Evolutionary conservation across 352 stramenopile genomes (phyloP).

Genomic region (Pythium apleroticum): DNA sequence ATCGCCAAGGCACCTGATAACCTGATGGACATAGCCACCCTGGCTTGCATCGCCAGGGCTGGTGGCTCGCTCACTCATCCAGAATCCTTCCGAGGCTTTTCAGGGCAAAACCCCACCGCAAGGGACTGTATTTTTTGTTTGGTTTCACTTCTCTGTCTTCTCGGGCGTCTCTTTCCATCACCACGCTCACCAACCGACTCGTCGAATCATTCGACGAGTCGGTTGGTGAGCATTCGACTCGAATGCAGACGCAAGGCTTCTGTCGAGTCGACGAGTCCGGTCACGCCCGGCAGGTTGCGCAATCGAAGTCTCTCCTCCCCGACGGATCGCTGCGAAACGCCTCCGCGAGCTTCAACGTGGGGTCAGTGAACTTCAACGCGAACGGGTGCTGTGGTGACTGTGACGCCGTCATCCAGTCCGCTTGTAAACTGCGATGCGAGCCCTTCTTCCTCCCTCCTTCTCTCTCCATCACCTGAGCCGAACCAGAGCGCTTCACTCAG

Average conservation of each 20-base stretch:
- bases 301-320: background rate
- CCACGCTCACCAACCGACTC: background rate
- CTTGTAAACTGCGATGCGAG: background rate
- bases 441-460: background rate
- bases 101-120: background rate
- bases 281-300: background rate
- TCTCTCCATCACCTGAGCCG: background rate
- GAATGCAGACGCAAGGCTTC: background rate
- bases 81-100: background rate
- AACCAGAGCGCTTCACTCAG: constrained; percentile 1
- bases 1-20: background rate
- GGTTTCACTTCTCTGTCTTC: background rate
- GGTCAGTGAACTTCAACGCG: background rate
- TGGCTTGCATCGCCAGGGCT: background rate
- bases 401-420: background rate
- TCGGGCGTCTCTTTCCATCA: background rate
- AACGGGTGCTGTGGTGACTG: background rate
- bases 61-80: background rate
- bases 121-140: background rate
- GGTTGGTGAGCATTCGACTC: no score
- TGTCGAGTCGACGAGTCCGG: background rate
- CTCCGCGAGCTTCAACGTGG: constrained; percentile 4
- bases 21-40: background rate
- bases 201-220: no score
- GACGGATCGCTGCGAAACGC: background rate